phyloP scores from a whole-genome alignment of 306 rosid genomes.

The Cicer pinnatifidum region DNA sequence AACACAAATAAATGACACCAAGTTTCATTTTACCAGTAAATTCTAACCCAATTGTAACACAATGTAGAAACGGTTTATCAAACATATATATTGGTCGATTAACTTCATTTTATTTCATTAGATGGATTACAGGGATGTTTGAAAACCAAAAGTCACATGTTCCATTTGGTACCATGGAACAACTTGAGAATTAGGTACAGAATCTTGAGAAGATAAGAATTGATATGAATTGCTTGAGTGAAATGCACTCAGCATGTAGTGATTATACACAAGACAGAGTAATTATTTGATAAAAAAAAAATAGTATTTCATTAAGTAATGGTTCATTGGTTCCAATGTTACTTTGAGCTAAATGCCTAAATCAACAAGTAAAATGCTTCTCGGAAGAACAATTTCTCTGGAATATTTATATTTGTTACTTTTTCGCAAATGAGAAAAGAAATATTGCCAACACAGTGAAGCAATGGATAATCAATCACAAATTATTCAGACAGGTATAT shows the following conservation, averaged over 20 bases:
- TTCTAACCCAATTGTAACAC: background rate
- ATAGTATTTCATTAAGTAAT: no score
- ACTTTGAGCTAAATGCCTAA: no score
- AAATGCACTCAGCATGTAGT: no score
- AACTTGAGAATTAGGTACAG: no score
- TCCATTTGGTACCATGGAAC: no score
- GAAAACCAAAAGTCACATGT: no score
- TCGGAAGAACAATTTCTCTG: background rate
- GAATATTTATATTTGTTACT: background rate
- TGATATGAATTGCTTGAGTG: no score
- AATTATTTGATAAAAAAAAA: no score
- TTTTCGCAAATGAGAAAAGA: background rate
- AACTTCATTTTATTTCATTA: constrained; percentile 2
- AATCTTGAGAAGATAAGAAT: no score
- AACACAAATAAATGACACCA: background rate
- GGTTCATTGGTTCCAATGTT: no score
- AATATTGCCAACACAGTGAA: background rate
- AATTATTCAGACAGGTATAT: constrained; percentile 17
- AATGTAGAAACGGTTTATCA: background rate
- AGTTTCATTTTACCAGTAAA: constrained; percentile 10
- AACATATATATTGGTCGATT: background rate
- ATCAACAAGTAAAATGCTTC: no score
- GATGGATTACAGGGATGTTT: background rate
- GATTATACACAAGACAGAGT: no score
- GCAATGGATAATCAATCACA: background rate